phyloP scores from a whole-genome alignment of 306 rosid species.

The Prunus padus region DNA sequence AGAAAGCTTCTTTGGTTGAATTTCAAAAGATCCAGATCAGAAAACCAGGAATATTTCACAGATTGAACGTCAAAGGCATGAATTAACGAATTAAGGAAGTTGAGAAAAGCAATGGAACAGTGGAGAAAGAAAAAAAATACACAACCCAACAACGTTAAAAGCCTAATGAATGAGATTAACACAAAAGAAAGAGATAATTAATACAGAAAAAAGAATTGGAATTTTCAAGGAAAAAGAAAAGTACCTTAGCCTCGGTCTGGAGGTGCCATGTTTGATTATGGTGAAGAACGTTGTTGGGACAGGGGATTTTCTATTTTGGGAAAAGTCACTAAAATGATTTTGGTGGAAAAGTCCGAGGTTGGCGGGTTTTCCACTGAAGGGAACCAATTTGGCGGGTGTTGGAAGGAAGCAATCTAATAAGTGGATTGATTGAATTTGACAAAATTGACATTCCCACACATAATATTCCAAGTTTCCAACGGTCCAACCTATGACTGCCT shows the following conservation, averaged over 20 bases:
- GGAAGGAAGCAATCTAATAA: too few species aligned
- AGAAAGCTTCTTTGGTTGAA: background rate
- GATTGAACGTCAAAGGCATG: background rate
- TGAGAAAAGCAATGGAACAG: background rate
- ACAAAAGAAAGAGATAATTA: background rate
- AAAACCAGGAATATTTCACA: background rate
- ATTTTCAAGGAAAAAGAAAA: background rate
- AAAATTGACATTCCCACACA: background rate
- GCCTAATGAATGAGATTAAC: background rate
- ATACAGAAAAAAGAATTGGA: conserved; percentile 1
- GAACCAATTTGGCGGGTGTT: conserved; percentile 22
- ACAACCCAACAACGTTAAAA: background rate
- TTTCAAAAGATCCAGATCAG: conserved; percentile 2
- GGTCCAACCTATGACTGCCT: background rate
- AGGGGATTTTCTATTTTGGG: conserved; percentile 3
- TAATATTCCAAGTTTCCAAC: background rate
- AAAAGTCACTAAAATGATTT: background rate
- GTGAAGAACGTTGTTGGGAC: background rate
- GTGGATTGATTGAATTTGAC: background rate
- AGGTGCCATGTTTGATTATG: background rate
- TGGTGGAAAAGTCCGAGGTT: conserved; percentile 46
- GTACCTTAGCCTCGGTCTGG: conserved; percentile 11
- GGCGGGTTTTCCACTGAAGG: conserved; percentile 52
- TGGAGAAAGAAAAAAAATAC: background rate
- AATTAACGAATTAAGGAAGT: background rate